These are phyloP conservation scores for Liriodendron chinense DNA, from an alignment of 164 flowering plant species.

Conservation along the genomic window DNA sequence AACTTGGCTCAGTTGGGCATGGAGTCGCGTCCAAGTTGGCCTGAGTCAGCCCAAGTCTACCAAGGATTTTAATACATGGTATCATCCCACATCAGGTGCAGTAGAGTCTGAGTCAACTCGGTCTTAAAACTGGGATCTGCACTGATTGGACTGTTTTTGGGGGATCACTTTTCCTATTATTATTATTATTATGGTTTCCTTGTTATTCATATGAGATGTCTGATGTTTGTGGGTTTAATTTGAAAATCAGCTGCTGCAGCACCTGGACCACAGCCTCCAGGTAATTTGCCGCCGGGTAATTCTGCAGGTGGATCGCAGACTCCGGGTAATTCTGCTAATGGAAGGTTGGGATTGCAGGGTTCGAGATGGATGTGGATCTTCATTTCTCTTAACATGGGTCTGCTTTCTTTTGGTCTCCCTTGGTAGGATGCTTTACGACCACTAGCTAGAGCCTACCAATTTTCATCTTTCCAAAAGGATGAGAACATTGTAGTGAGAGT, in stretches of 20 bases:
- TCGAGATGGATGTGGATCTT: background rate
- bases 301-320: background rate
- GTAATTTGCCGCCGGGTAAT: conserved; percentile 1
- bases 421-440: background rate
- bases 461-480: no score
- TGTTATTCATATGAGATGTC: background rate
- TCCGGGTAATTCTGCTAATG: conserved; percentile 1
- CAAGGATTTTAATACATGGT: no score
- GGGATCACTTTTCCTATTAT: background rate
- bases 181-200: background rate
- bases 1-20: no score
- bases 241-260: conserved; percentile 9
- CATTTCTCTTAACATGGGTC: background rate
- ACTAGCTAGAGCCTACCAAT: background rate
- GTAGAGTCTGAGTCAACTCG: no score
- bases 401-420: background rate
- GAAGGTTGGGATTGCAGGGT: background rate
- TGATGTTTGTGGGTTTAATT: background rate
- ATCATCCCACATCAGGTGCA: no score
- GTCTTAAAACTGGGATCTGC: no score
- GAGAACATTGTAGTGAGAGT: no score
- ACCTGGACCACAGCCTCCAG: background rate
- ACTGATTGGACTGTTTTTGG: no score
- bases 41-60: no score
- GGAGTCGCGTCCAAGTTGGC: no score